These are phyloP conservation scores for Macaranga tanarius DNA, from an alignment of 441 rosid genomes.

Conservation along the genomic window DNA sequence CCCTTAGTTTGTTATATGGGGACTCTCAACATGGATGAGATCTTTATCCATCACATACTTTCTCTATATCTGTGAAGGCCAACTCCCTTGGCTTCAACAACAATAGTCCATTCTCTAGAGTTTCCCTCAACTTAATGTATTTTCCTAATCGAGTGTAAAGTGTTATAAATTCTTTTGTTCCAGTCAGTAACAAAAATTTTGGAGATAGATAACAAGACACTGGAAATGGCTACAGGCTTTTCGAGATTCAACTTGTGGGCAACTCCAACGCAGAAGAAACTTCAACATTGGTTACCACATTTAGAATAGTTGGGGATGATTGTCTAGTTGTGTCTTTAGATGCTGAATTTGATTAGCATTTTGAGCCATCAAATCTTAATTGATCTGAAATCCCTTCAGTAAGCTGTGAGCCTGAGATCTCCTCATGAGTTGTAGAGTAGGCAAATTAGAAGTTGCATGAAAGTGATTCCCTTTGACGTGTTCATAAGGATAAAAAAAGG, in stretches of 20 bases:
- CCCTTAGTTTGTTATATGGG: conserved; percentile 47
- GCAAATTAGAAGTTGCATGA: conserved; percentile 94
- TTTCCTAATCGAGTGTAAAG: conserved; percentile 56
- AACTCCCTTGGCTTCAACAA: conserved; percentile 47
- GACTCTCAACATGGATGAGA: conserved; percentile 53
- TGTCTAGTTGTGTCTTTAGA: conserved; percentile 50
- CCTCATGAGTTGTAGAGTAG: conserved; percentile 81
- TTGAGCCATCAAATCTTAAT: conserved; percentile 67
- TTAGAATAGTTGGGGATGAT: conserved; percentile 47
- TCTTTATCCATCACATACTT: conserved; percentile 46
- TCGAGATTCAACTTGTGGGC: conserved; percentile 86
- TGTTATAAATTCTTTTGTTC: conserved; percentile 58
- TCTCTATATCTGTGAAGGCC: conserved; percentile 51
- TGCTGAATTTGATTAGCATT: conserved; percentile 63
- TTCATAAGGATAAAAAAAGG: too few relatives aligned
- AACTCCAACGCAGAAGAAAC: conserved; percentile 60
- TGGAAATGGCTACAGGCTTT: conserved; percentile 77
- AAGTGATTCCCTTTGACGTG: conserved; percentile 52
- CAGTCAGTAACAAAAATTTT: conserved; percentile 55
- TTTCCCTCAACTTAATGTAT: conserved; percentile 48
- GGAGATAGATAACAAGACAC: conserved; percentile 58
- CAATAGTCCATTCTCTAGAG: conserved; percentile 48
- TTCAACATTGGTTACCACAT: conserved; percentile 41
- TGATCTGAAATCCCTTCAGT: conserved; percentile 57
- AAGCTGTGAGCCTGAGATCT: conserved; percentile 81